Percentiles rank a stretch among this genome's conserved stretches.
Conservation (phyloP, 2,329 filamentous ascomycete genomes). For the Aureobasidium sp. region DNA sequence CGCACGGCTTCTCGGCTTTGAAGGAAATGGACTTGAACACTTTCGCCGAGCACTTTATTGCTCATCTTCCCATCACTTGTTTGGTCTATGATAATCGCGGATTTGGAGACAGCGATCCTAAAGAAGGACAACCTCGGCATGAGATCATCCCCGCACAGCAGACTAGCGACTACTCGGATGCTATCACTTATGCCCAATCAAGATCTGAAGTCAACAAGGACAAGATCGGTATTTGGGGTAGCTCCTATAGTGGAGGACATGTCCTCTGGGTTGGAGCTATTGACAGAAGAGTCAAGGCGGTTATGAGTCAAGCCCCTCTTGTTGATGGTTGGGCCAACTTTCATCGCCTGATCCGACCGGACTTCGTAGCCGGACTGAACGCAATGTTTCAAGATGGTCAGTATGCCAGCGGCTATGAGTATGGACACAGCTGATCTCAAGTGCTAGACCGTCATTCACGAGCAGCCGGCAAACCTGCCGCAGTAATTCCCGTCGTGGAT, state of each 20-base stretch:
- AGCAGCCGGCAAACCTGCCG: not conserved
- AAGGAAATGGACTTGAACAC: constrained; percentile 8
- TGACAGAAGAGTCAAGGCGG: constrained; percentile 32
- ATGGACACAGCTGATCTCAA: not conserved
- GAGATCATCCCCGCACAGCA: constrained; percentile 27
- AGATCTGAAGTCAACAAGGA: constrained; percentile 23
- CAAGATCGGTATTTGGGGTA: constrained; percentile 31
- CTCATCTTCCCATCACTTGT: constrained; percentile 17
- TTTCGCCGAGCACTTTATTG: not conserved
- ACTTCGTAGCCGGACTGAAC: constrained; percentile 21
- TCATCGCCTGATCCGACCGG: constrained; percentile 25
- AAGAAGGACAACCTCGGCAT: constrained; percentile 20
- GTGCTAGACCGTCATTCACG: not conserved
- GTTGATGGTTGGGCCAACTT: constrained; percentile 30
- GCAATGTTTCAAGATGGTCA: not conserved
- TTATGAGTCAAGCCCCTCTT: constrained; percentile 27
- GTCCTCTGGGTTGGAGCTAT: constrained; percentile 30
- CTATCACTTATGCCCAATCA: constrained; percentile 30
- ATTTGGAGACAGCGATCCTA: constrained; percentile 24
- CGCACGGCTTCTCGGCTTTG: constrained; percentile 5
- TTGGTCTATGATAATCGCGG: constrained; percentile 29
- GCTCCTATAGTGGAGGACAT: constrained; percentile 30
- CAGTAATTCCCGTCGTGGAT: not conserved
- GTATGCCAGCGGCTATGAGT: too few relatives aligned
- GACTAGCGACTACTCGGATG: constrained; percentile 28